Base-by-base conservation (phyloP, 2,329 filamentous ascomycete genomes). In the Aspergillus vadensis region DNA sequence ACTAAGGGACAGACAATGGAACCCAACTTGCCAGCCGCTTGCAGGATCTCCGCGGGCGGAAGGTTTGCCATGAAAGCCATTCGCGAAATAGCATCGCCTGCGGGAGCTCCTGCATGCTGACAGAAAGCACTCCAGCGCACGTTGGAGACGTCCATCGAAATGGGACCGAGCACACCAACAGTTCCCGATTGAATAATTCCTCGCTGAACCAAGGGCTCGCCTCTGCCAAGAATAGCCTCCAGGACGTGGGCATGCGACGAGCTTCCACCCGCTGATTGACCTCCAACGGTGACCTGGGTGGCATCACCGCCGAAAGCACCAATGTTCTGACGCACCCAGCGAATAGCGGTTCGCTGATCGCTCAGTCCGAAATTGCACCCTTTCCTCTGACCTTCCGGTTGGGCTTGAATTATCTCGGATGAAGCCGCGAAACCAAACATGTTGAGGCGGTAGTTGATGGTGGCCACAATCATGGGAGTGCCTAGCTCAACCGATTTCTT, bases 181-280 rank as follows among this genome's bases (percentile, higher is more conserved):
- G 53, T 41, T 2, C 53, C 53, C 17, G 53, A 55, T 19, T 55
- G 53, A 4, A 55, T 43, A 10, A 55, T 55, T 12, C 39, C 53
- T n/a, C 43, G 53, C 53, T 55, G 53, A 8, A 41, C 15, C 23
- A 55, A 14, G n/a, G 52, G 52, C 39, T 55, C 10, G 14, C 52
- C 6, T 25, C 32, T 55, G 10, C 38, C 23, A n/a, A 44, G 17
- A 23, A 44, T 15, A 3, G 52, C 52, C 15, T 44, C 52, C 9
- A 55, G n/a, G 6, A 44, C 39, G 41, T 55, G 52, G n/a, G 38
- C 52, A 55, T 55, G 52, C 23, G 52, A 55, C 25, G 52, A 55
- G 21, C 52, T 55, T 44, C 52, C 52, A 9, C 52, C 52, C 4
- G 52, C 52, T 9, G 52, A 55, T 17, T 55, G 52, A 12, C 52